Evolutionary conservation across 2,329 filamentous ascomycete species (phyloP).

Genomic region (Xylogone sp.): DNA sequence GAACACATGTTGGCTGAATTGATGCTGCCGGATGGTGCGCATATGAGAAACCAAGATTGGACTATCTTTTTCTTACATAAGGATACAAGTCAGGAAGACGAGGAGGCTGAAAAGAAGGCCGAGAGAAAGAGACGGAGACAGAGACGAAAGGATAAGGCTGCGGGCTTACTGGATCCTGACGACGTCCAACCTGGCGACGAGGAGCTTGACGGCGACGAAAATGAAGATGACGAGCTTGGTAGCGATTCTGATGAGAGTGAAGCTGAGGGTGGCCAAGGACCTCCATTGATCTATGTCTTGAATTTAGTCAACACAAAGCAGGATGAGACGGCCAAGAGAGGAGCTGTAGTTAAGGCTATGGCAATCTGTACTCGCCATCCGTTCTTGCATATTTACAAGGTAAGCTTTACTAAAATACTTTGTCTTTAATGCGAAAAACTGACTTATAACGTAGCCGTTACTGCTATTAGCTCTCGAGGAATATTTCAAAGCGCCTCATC

Average conservation of each 20-base stretch:
- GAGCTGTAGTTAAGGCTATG: slow-evolving; percentile 96
- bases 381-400: slow-evolving; percentile 98
- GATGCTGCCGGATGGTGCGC: slow-evolving; percentile 96
- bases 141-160: slow-evolving; percentile 46
- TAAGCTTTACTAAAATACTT: slow-evolving; percentile 31
- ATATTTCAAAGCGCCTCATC: slow-evolving; percentile 88
- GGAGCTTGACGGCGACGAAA: slow-evolving; percentile 42
- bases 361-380: slow-evolving; percentile 97
- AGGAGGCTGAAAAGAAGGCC: slow-evolving; percentile 66
- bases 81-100: slow-evolving; percentile 79
- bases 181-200: slow-evolving; percentile 38
- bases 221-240: slow-evolving; percentile 44
- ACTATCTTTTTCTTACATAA: slow-evolving; percentile 99
- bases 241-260: slow-evolving; percentile 56
- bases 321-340: slow-evolving; percentile 88
- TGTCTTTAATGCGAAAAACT: slow-evolving; percentile 13
- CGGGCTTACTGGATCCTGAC: slow-evolving; percentile 41
- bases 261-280: slow-evolving; percentile 71
- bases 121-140: slow-evolving; percentile 48
- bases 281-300: slow-evolving; percentile 92
- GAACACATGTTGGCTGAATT: slow-evolving; percentile 98
- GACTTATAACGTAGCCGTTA: slow-evolving; percentile 58
- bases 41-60: slow-evolving; percentile 94
- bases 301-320: slow-evolving; percentile 98
- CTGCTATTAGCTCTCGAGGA: slow-evolving; percentile 89